Base-by-base conservation (phyloP, 2,329 filamentous ascomycete genomes). In the Pyrenophora tritici-repentis region DNA sequence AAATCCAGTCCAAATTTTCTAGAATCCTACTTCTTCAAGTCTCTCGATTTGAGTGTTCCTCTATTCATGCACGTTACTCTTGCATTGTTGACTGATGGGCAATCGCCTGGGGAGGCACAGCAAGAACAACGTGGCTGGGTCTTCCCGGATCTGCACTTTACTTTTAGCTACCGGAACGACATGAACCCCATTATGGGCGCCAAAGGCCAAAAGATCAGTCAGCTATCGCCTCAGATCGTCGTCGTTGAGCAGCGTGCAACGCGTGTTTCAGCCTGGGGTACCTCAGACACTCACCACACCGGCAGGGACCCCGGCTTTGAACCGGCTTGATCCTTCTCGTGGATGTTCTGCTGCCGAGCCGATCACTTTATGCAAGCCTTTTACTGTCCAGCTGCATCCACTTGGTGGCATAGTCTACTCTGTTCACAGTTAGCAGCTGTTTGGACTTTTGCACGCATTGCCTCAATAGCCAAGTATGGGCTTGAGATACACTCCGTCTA, bases 181-280 rank as follows among this genome's bases (percentile, higher is more conserved):
- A 17, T 49, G 40, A 31, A 8, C 12, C 14, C 26, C 14, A 16
- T 44, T 13, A 29, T 29, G 31, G 33, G 17, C 32, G 12, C 45
- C 14, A 7, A 32, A 33, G 31, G 43, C 36, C 35, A 43, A 8
- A 38, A 29, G 16, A 22, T 40, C 39, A 35, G 41, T 49, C 50
- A 43, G 16, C 26, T 18, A 29, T 38, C 39, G 50, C 50, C 50
- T 53, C 50, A 49, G 45, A 39, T 32, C 16, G 16, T 18, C 12
- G 45, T 34, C 31, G 22, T 49, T 35, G 29, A 49, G 36, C 40
- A 34, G 40, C 22, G 16, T 43, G 39, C 45, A 49, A 49, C 22
- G 10, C 46, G 44, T 18, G 63, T 66, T 66, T 66, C 63, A 66
- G 63, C 56, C 59, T 59, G 39, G 47, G 18, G 37, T 50, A 53